Percentiles rank a stretch among this genome's conserved stretches.
Evolutionary conservation across 345 rosid genomes (phyloP).

Genomic region (Dimocarpus longan): DNA sequence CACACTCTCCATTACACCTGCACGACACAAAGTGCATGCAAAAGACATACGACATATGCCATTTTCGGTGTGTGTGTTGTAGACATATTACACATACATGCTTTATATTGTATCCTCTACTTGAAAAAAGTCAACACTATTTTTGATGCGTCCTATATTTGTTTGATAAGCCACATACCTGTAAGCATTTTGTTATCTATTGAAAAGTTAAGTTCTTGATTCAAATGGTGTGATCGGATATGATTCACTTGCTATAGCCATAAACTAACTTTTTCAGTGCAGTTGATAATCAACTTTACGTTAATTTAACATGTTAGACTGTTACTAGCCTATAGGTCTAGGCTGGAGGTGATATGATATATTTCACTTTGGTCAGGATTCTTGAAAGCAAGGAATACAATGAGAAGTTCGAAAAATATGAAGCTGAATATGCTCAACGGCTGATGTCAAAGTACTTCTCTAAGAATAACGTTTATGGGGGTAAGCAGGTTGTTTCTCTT

Average conservation of each 20-base stretch:
- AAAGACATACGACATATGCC: neutral
- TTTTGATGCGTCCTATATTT: neutral
- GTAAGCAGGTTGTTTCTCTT: constrained; percentile 32
- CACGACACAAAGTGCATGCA: neutral
- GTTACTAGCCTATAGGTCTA: neutral
- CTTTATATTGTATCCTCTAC: no score
- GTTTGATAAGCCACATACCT: neutral
- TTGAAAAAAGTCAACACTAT: neutral
- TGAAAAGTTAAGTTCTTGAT: neutral
- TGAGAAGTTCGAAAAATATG: constrained; percentile 60
- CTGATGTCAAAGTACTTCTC: constrained; percentile 73
- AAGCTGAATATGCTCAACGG: constrained; percentile 54
- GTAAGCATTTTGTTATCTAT: neutral
- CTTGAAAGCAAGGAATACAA: constrained; percentile 43
- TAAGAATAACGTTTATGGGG: constrained; percentile 59
- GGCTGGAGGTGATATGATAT: constrained; percentile 11
- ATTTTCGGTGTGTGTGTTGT: neutral
- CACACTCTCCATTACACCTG: neutral
- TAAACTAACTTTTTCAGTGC: neutral
- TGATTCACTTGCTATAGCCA: neutral
- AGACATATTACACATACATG: neutral
- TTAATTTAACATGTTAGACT: neutral
- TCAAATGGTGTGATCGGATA: neutral
- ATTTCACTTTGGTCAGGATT: constrained; percentile 33
- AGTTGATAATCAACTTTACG: neutral